These are phyloP conservation scores for Plenodomus biglobosus DNA, from an alignment of 2,329 filamentous ascomycete species.

Conservation along the genomic window DNA sequence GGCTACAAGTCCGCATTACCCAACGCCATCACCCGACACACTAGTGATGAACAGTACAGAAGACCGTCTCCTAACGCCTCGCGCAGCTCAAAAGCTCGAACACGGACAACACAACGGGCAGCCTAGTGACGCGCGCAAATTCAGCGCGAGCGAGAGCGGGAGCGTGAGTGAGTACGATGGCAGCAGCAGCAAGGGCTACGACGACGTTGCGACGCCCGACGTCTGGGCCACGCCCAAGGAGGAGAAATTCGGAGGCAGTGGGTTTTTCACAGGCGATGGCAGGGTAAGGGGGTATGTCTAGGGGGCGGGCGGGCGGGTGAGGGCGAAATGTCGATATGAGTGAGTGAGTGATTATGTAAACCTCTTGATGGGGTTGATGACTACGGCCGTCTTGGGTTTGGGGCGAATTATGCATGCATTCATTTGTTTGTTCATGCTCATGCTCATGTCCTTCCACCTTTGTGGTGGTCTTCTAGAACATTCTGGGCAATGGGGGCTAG, in stretches of 20 bases:
- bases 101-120: too few relatives aligned
- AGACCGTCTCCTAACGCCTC: constrained; percentile 30
- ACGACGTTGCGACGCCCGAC: constrained; percentile 34
- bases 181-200: constrained; percentile 12
- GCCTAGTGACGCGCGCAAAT: too few relatives aligned
- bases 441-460: too few relatives aligned
- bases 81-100: constrained; percentile 12
- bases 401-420: too few relatives aligned
- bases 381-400: neutral
- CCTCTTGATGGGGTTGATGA: neutral
- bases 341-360: too few relatives aligned
- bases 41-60: constrained; percentile 25
- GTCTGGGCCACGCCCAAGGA: constrained; percentile 45
- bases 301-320: neutral
- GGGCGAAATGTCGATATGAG: too few relatives aligned
- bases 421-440: too few relatives aligned
- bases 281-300: constrained; percentile 5
- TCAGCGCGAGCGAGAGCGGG: constrained; percentile 3
- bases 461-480: too few relatives aligned
- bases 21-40: constrained; percentile 38
- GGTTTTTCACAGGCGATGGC: constrained; percentile 19
- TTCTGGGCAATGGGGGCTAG: too few relatives aligned
- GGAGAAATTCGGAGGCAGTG: constrained; percentile 26
- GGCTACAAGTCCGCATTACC: constrained; percentile 27
- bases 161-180: constrained; percentile 14